Evolutionary conservation across 2,329 filamentous ascomycete genomes (phyloP).

Genomic region (Zymoseptoria ardabiliae): DNA sequence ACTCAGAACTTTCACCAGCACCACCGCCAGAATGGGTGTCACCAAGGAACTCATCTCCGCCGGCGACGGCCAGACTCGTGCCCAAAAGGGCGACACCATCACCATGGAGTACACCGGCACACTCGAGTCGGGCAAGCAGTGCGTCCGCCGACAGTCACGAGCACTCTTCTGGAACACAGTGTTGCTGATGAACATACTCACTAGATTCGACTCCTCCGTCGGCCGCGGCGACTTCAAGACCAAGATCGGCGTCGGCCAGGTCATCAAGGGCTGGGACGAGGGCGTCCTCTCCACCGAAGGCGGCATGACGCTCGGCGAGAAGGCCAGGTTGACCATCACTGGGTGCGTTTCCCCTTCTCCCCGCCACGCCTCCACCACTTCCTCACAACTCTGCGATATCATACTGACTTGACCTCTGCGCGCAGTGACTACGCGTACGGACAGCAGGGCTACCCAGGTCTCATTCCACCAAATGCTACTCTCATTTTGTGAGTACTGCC

Average conservation of each 20-base stretch:
- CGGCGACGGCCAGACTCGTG: conserved; percentile 56
- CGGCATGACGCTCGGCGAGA: conserved; percentile 85
- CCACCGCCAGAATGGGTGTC: conserved; percentile 46
- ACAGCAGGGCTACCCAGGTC: conserved; percentile 61
- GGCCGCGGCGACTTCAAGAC: conserved; percentile 69
- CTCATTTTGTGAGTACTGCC: conserved; percentile 70
- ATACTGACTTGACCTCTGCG: background rate
- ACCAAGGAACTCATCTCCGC: conserved; percentile 55
- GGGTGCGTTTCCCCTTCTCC: conserved; percentile 49
- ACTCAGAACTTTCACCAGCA: background rate
- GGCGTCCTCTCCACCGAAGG: conserved; percentile 52
- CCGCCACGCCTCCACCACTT: background rate
- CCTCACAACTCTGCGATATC: background rate
- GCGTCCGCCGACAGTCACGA: conserved; percentile 30
- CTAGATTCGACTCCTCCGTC: conserved; percentile 82
- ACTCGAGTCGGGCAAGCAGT: conserved; percentile 70
- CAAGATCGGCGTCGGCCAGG: conserved; percentile 70
- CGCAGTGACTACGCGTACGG: conserved; percentile 60
- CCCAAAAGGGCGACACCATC: conserved; percentile 63
- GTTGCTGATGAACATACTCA: background rate
- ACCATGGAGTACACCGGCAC: conserved; percentile 88
- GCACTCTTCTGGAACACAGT: background rate
- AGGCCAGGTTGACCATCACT: conserved; percentile 74
- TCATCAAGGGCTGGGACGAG: conserved; percentile 70
- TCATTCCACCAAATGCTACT: conserved; percentile 67